These are phyloP conservation scores for Ceratobasidium sp. DNA, from an alignment of 1,284 basidiomycete genomes.

Conservation along the genomic window DNA sequence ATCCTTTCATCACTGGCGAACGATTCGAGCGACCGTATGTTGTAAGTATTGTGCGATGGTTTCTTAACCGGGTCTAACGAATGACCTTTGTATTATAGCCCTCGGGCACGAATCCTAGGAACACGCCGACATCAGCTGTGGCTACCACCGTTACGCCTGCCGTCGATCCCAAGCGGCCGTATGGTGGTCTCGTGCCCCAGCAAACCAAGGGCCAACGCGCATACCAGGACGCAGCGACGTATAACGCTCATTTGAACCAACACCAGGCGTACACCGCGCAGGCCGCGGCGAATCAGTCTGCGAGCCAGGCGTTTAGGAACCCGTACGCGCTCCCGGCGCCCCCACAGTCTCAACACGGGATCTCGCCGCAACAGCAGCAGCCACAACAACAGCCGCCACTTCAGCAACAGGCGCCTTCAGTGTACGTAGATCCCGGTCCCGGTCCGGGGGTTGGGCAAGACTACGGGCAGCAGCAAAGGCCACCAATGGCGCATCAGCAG, in stretches of 20 bases:
- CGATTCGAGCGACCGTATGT: constrained; percentile 90
- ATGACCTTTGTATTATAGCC: constrained; percentile 40
- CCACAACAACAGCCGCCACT: constrained; percentile 46
- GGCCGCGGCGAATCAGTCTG: constrained; percentile 63
- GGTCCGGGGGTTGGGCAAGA: constrained; percentile 5
- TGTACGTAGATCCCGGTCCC: constrained; percentile 42
- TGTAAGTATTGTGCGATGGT: constrained; percentile 62
- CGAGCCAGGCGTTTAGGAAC: constrained; percentile 71
- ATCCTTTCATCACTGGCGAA: constrained; percentile 98
- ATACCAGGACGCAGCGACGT: constrained; percentile 91
- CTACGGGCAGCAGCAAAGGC: constrained; percentile 25
- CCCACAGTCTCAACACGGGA: constrained; percentile 8
- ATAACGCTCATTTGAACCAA: constrained; percentile 93
- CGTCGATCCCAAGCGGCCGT: constrained; percentile 85
- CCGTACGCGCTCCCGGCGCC: constrained; percentile 46
- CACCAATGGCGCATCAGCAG: constrained; percentile 42
- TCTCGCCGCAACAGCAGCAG: constrained; percentile 15
- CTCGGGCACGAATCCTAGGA: constrained; percentile 40
- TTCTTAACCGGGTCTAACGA: background rate
- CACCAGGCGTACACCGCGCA: constrained; percentile 94
- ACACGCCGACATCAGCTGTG: constrained; percentile 43
- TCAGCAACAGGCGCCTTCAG: constrained; percentile 52
- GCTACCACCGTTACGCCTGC: constrained; percentile 48
- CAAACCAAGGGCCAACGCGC: constrained; percentile 82
- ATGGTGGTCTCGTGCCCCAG: constrained; percentile 89